These are phyloP conservation scores for Yamadazyma membranifaciens DNA, from an alignment of 1,139 yeast species.

Conservation along the genomic window DNA sequence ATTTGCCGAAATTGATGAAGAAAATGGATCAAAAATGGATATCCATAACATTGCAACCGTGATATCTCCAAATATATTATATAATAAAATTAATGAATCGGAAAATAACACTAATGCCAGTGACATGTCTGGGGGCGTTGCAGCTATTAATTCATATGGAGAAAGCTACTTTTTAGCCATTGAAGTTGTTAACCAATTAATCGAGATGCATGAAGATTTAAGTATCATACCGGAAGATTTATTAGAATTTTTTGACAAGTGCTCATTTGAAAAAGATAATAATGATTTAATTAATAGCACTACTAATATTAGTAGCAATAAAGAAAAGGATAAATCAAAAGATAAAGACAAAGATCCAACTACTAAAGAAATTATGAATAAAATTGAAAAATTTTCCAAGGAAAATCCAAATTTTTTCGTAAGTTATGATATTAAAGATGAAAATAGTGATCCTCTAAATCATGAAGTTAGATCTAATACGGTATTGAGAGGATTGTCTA, in stretches of 20 bases:
- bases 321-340: conserved; percentile 1
- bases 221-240: conserved; percentile 69
- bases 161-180: conserved; percentile 88
- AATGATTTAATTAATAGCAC: neutral
- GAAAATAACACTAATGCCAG: conserved; percentile 20
- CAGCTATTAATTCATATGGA: conserved; percentile 33
- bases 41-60: conserved; percentile 94
- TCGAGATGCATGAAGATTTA: conserved; percentile 79
- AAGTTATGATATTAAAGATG: conserved; percentile 21
- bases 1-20: conserved; percentile 84
- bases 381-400: conserved; percentile 30
- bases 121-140: conserved; percentile 16
- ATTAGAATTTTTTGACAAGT: conserved; percentile 34
- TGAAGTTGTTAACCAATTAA: conserved; percentile 83
- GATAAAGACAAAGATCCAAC: conserved; percentile 4
- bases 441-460: conserved; percentile 18
- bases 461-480: conserved; percentile 35
- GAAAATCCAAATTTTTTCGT: conserved; percentile 31
- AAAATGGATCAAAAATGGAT: conserved; percentile 95
- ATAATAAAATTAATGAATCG: conserved; percentile 33
- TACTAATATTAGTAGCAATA: neutral
- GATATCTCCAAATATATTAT: conserved; percentile 86
- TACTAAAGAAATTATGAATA: conserved; percentile 39
- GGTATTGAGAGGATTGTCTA: conserved; percentile 35
- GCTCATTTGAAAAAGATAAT: conserved; percentile 18